These are phyloP conservation scores for Pinus taeda DNA, from an alignment of 75 land plant species.

Conservation along the genomic window DNA sequence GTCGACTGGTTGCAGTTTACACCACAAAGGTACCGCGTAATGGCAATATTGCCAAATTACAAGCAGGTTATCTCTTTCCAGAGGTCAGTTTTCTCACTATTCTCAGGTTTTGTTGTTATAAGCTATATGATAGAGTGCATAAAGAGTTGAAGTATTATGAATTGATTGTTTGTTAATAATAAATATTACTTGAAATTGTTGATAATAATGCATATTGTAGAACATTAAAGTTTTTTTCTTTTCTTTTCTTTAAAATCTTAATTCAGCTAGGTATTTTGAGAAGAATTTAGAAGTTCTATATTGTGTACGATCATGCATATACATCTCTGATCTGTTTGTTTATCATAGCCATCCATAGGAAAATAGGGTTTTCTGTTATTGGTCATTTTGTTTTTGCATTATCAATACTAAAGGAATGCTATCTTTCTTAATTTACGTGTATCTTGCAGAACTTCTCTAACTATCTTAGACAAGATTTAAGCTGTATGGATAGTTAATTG, in stretches of 20 bases:
- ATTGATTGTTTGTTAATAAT: background rate
- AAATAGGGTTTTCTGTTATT: background rate
- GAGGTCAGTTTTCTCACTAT: conserved; percentile 42
- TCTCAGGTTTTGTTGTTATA: background rate
- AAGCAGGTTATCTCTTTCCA: no score
- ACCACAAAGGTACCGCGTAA: conserved; percentile 15
- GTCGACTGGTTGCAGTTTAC: conserved; percentile 34
- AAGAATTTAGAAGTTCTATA: background rate
- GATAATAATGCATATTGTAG: background rate
- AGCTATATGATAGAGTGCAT: background rate
- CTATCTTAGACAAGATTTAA: background rate
- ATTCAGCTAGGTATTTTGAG: background rate
- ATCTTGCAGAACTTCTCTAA: background rate
- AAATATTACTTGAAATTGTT: background rate
- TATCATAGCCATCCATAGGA: background rate
- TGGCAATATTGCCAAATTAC: no score
- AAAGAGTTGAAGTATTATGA: background rate
- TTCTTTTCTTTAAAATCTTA: background rate
- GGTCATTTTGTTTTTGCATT: no score
- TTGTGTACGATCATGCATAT: background rate
- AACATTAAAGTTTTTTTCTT: background rate
- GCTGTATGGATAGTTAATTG: background rate
- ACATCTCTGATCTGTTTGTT: background rate
- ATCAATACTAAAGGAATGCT: background rate
- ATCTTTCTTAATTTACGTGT: background rate